Conservation (phyloP, 441 rosid genomes). For the Codiaeum variegatum region DNA sequence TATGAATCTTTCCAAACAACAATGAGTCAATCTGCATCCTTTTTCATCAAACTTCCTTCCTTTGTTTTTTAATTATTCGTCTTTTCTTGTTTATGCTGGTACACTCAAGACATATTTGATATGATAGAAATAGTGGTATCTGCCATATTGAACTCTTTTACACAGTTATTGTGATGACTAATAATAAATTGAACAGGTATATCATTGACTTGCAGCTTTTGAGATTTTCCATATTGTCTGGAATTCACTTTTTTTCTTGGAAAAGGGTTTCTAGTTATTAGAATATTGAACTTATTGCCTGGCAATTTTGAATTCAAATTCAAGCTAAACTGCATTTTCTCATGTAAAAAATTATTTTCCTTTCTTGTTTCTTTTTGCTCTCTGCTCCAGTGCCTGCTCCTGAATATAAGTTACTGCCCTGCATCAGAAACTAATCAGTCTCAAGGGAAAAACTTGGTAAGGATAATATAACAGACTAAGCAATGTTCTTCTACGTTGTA, state of each 20-base stretch:
- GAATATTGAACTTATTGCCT: conserved; percentile 2
- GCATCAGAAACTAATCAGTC: conserved; percentile 69
- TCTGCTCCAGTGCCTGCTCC: conserved; percentile 69
- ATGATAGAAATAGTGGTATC: neutral
- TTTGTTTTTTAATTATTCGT: conserved; percentile 5
- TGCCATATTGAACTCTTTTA: neutral
- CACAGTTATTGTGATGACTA: conserved; percentile 2
- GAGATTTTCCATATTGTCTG: neutral
- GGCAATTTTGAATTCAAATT: conserved; percentile 2
- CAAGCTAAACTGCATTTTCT: conserved; percentile 16
- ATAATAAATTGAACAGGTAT: neutral
- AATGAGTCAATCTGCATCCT: neutral
- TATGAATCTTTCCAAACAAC: neutral
- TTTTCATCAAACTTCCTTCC: neutral
- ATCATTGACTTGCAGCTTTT: conserved; percentile 2
- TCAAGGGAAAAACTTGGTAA: conserved; percentile 74
- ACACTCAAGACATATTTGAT: neutral
- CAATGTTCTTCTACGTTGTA: conserved; percentile 14
- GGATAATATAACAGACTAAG: conserved; percentile 18
- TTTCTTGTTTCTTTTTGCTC: neutral
- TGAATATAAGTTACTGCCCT: conserved; percentile 95
- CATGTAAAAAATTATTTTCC: conserved; percentile 6
- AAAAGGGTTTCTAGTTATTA: neutral
- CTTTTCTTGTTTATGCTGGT: neutral
- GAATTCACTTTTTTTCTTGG: neutral